phyloP scores from a whole-genome alignment of 2,329 filamentous ascomycete species.

The Ophiostoma himal-ulmi region DNA sequence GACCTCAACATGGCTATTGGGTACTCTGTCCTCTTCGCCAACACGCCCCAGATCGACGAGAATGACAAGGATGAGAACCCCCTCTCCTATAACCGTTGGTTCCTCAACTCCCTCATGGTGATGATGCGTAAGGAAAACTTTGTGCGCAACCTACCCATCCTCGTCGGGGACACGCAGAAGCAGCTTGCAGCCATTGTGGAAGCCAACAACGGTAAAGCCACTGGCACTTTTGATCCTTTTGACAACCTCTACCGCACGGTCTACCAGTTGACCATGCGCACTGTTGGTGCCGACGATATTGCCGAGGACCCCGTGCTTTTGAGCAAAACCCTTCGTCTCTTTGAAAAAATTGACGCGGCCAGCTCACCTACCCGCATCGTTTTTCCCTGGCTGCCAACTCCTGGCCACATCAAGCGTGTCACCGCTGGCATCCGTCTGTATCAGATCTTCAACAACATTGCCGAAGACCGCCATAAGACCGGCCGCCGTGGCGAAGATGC shows the following conservation, averaged over 20 bases:
- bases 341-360: constrained; percentile 42
- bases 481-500: constrained; percentile 44
- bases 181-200: constrained; percentile 37
- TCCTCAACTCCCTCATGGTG: constrained; percentile 32
- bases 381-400: constrained; percentile 47
- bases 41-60: constrained; percentile 28
- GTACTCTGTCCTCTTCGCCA: constrained; percentile 33
- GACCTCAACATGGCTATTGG: constrained; percentile 42
- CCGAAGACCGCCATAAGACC: constrained; percentile 40
- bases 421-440: constrained; percentile 44
- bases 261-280: constrained; percentile 53
- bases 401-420: constrained; percentile 38
- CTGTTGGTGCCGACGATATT: constrained; percentile 48
- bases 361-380: constrained; percentile 43
- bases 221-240: constrained; percentile 46
- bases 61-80: neutral
- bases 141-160: constrained; percentile 35
- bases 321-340: constrained; percentile 40
- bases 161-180: constrained; percentile 40
- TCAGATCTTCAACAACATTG: constrained; percentile 43
- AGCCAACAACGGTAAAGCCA: constrained; percentile 23
- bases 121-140: constrained; percentile 38
- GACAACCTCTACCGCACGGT: constrained; percentile 48
- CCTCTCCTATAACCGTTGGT: constrained; percentile 28
- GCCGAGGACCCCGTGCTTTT: constrained; percentile 42